phyloP scores from a whole-genome alignment of 176 grass and related monocot species.

The Guadua angustifolia region DNA sequence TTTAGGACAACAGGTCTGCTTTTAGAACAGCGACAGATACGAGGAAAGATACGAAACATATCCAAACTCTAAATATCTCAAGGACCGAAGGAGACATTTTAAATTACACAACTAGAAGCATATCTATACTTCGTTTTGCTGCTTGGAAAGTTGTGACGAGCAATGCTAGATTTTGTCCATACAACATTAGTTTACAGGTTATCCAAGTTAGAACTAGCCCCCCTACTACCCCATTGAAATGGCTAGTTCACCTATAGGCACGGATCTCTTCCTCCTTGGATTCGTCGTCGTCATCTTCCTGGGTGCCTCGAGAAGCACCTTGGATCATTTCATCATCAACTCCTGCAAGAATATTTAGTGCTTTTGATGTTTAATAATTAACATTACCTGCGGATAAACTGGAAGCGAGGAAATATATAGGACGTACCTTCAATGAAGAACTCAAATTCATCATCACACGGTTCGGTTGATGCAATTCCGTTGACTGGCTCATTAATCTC shows the following conservation, averaged over 20 bases:
- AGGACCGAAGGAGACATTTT: not conserved
- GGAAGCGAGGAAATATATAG: slow-evolving; percentile 22
- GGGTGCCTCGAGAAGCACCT: slow-evolving; percentile 60
- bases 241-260: slow-evolving; percentile 5
- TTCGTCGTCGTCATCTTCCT: slow-evolving; percentile 46
- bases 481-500: slow-evolving; percentile 61
- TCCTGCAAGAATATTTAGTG: slow-evolving; percentile 53
- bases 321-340: slow-evolving; percentile 78
- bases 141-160: not conserved
- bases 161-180: slow-evolving; percentile 17
- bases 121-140: not conserved
- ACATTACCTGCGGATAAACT: not conserved
- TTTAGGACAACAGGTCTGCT: not conserved
- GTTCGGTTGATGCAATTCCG: slow-evolving; percentile 36
- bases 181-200: slow-evolving; percentile 33
- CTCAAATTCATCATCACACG: slow-evolving; percentile 72
- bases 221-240: slow-evolving; percentile 1
- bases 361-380: slow-evolving; percentile 20
- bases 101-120: slow-evolving; percentile 10
- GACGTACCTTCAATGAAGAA: slow-evolving; percentile 72
- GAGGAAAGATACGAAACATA: not conserved
- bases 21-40: not conserved
- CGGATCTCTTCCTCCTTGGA: slow-evolving; percentile 43
- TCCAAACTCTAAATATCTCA: not conserved
- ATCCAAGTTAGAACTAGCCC: slow-evolving; percentile 39